Base-by-base conservation (phyloP, 345 rosid genomes). In the Eucalyptus guilfoylei region DNA sequence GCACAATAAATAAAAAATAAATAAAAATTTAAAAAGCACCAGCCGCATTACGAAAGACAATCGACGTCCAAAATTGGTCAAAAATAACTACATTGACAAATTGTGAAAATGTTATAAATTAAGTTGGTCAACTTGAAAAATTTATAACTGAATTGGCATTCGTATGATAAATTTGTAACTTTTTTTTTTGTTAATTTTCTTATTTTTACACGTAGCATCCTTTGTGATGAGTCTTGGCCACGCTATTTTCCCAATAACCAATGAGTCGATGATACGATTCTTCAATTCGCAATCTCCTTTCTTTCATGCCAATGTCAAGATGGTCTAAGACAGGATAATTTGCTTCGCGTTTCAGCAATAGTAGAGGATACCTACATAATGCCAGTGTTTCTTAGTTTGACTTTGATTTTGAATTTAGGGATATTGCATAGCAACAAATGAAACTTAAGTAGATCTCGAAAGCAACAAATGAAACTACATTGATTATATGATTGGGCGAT, bases 1-100 rank as follows among this genome's bases (percentile, higher is more conserved):
- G 30, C 30, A 55, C 30, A 55, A 55, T 55, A 26, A 24, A n/a
- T n/a, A n/a, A 55, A 55, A 24, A 24, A 23, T 21, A 55, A 55
- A 55, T 1, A 0, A 1, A 1, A 23, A 55, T 23, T 17, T 17
- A 17, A 3, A 52, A 52, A 8, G 1, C 0, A 2, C 9, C 2
- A 52, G 0, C 11, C 11, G 1, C 19, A 52, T 52, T 52, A 52
- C 10, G 0, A 52, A 52, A 52, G 55, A 52, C 58, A 19, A 52
- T 3, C 26, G 0, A 52, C 9, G 1, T 52, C 5, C 14, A 55
- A 55, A 55, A 55, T 55, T 55, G 6, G 14, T 23, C 6, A 0
- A 55, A 55, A 24, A 55, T 55, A 26, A 55, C 30, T 24, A 2
- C 6, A 55, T 24, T 24, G 14, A 24, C 62, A 55, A 55, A 55